Conservation (phyloP, 805 yeast genomes). For the Ogataea philodendri region DNA sequence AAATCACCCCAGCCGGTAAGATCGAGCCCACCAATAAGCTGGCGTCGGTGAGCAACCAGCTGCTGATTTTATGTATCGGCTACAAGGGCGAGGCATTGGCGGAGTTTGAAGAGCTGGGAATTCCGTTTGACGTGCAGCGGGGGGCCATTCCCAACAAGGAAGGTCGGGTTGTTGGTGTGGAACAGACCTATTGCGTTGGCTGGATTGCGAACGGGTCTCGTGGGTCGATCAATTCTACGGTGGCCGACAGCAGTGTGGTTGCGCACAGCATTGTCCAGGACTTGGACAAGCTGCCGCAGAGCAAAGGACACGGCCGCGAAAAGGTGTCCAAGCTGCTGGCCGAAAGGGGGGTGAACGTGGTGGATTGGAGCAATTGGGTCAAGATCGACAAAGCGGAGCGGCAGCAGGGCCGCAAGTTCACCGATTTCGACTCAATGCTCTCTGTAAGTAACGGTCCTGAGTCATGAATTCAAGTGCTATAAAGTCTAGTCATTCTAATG, state of each 20-base stretch:
- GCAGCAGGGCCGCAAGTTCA: conserved; percentile 59
- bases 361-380: conserved; percentile 69
- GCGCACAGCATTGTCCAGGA: conserved; percentile 66
- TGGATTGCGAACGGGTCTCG: conserved; percentile 87
- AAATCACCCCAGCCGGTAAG: conserved; percentile 35
- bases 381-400: conserved; percentile 54
- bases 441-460: conserved; percentile 15
- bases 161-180: conserved; percentile 41
- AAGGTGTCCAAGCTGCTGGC: conserved; percentile 26
- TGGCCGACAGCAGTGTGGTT: conserved; percentile 77
- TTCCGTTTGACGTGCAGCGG: conserved; percentile 43
- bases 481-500: conserved; percentile 31
- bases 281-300: conserved; percentile 14
- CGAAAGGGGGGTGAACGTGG: conserved; percentile 28
- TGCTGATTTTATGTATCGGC: conserved; percentile 80
- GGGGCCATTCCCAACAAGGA: conserved; percentile 47
- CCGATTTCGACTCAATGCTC: conserved; percentile 49
- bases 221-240: conserved; percentile 90
- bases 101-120: conserved; percentile 52
- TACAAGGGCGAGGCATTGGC: conserved; percentile 65
- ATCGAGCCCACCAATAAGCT: conserved; percentile 39
- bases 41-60: conserved; percentile 46
- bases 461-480: conserved; percentile 16
- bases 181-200: conserved; percentile 75
- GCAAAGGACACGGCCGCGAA: conserved; percentile 32